Base-by-base conservation (phyloP, 257 asterid genomes). In the Solanum chilense region DNA sequence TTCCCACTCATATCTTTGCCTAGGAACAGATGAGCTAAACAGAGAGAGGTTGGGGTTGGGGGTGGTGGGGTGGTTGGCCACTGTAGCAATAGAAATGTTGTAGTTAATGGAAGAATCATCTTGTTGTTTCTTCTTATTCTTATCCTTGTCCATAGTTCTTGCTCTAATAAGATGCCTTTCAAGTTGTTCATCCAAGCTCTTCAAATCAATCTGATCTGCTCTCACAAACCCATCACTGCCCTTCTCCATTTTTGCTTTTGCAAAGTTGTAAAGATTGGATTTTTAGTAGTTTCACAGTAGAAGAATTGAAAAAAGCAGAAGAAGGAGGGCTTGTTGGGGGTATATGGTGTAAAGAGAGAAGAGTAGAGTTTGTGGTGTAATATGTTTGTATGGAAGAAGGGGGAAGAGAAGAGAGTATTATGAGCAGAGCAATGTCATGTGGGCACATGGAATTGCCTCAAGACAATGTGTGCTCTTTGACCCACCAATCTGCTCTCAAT, bases 121-220 rank as follows among this genome's bases (percentile, higher is more conserved):
- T 0, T 88, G 87, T 62, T 81, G 91, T 56, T 74, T 91, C 90
- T 86, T 90, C 88, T 92, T 95, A 82, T 86, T 91, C 88, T 94
- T 93, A 88, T 95, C 98, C 88, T 94, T 93, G 86, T 95, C 98
- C 91, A 91, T 13, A 64, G 98, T 95, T 87, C 92, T 83, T 80
- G 91, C 95, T 89, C 96, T 92, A 71, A 74, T 94, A 5, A 96
- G 89, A 73, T 96, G 98, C 88, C 95, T 84, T 82, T 95, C 98
- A 3, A 95, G 93, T 88, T 95, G 99, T 88, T 96, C 99, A 73
- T 96, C 99, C 16, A 96, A 86, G 89, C 97, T 95, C 82, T 96
- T 96, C 92, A 95, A 92, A 91, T 96, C 98, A 20, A 96, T 96
- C 90, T 95, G 98, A 93, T 96, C 98, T 56, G 99, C 98, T 86